A percentile compares a stretch with the other conserved stretches of the same genome.
phyloP scores from a whole-genome alignment of 208 protist genomes.

The Acanthamoeba royreba region DNA sequence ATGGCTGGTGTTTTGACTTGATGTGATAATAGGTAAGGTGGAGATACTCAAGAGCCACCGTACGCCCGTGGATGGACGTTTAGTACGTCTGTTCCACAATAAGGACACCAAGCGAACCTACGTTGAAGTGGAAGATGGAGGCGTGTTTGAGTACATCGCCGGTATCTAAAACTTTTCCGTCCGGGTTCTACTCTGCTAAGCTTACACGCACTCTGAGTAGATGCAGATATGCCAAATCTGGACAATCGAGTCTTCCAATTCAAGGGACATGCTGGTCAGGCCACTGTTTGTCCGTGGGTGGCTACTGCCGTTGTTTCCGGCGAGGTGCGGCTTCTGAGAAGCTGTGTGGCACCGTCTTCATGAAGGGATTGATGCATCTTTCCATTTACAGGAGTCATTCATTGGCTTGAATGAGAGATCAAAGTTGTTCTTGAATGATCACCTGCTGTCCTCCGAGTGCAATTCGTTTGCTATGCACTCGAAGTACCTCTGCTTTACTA shows the following conservation, averaged over 20 bases:
- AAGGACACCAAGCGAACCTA: conserved; percentile 4
- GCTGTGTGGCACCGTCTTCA: background rate
- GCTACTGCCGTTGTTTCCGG: background rate
- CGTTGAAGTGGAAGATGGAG: background rate
- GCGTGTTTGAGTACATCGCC: background rate
- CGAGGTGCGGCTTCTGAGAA: background rate
- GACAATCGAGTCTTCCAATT: conserved; percentile 12
- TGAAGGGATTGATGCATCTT: too few relatives aligned
- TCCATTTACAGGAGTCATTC: conserved; percentile 10
- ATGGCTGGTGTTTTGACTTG: too few relatives aligned
- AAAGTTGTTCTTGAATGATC: conserved; percentile 53
- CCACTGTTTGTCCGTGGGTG: conserved; percentile 30
- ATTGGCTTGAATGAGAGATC: conserved; percentile 58
- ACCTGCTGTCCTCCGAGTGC: conserved; percentile 53
- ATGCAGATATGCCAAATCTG: background rate
- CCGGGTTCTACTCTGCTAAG: background rate
- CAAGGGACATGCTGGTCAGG: background rate
- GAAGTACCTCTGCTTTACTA: conserved; percentile 67
- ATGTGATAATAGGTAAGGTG: conserved; percentile 24
- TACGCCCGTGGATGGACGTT: background rate
- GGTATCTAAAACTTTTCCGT: too few relatives aligned
- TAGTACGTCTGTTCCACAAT: conserved; percentile 41
- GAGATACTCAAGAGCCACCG: background rate
- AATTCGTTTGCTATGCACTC: conserved; percentile 67
- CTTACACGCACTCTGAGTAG: background rate